These are phyloP conservation scores for Penicillium sp. DNA, from an alignment of 2,329 filamentous ascomycete species.

Conservation along the genomic window DNA sequence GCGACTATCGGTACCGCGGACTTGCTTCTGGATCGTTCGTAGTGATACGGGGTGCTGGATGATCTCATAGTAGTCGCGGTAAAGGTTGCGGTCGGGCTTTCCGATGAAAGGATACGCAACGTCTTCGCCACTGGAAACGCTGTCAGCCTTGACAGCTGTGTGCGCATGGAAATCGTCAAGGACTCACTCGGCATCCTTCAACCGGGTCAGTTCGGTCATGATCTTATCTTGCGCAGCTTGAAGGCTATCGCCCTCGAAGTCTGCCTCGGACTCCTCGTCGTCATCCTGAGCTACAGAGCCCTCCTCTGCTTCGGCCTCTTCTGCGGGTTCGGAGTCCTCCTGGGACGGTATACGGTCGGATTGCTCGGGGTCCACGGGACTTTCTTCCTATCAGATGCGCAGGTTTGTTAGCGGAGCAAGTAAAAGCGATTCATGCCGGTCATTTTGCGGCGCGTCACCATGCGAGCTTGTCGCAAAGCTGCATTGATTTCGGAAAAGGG, in stretches of 20 bases:
- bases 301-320: slow-evolving; percentile 21
- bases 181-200: slow-evolving; percentile 28
- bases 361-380: slow-evolving; percentile 26
- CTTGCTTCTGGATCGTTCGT: slow-evolving; percentile 73
- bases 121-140: slow-evolving; percentile 60
- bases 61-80: slow-evolving; percentile 81
- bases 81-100: slow-evolving; percentile 71
- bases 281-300: slow-evolving; percentile 40
- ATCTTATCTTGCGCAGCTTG: slow-evolving; percentile 87
- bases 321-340: slow-evolving; percentile 35
- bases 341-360: slow-evolving; percentile 25
- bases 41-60: slow-evolving; percentile 82
- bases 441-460: slow-evolving; percentile 1
- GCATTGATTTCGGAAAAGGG: background rate
- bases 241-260: slow-evolving; percentile 74
- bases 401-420: slow-evolving; percentile 9
- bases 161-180: background rate
- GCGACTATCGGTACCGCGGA: slow-evolving; percentile 72
- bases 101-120: slow-evolving; percentile 76
- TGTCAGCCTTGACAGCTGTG: slow-evolving; percentile 1
- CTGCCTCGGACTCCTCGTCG: slow-evolving; percentile 59
- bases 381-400: slow-evolving; percentile 23
- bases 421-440: background rate
- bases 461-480: slow-evolving; percentile 12
- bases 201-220: slow-evolving; percentile 64